These are phyloP conservation scores for Grosmannia huntii DNA, from an alignment of 2,329 filamentous ascomycete species.

Conservation along the genomic window DNA sequence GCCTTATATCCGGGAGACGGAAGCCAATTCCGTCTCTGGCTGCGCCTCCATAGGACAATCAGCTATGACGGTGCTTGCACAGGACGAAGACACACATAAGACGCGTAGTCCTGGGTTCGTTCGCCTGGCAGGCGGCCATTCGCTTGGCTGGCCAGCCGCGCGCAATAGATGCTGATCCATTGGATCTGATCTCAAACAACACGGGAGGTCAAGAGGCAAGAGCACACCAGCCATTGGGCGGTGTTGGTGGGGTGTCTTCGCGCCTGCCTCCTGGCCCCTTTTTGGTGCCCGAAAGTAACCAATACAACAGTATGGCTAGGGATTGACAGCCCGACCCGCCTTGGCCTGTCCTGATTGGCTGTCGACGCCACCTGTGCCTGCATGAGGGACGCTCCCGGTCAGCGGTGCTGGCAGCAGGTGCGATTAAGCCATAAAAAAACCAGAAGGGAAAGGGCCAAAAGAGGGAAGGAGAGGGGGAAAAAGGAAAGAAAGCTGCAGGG, in stretches of 20 bases:
- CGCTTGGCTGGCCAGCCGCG: neutral
- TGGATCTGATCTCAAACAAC: neutral
- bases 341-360: constrained; percentile 7
- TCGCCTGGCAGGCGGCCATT: neutral
- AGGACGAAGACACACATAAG: too few species aligned
- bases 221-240: neutral
- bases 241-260: neutral
- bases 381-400: constrained; percentile 9
- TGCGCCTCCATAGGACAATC: neutral
- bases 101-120: too few species aligned
- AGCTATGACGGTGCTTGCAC: neutral
- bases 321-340: constrained; percentile 5
- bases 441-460: neutral
- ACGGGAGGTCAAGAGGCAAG: neutral
- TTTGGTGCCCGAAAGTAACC: constrained; percentile 5
- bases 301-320: constrained; percentile 1
- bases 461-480: neutral
- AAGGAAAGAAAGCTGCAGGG: neutral
- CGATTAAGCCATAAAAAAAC: neutral
- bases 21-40: neutral
- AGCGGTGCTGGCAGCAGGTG: neutral
- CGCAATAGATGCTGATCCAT: neutral
- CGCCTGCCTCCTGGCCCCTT: constrained; percentile 2
- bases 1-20: neutral
- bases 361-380: constrained; percentile 9